Evolutionary conservation across 805 yeast species (phyloP).

Genomic region (Kazachstania africana): DNA sequence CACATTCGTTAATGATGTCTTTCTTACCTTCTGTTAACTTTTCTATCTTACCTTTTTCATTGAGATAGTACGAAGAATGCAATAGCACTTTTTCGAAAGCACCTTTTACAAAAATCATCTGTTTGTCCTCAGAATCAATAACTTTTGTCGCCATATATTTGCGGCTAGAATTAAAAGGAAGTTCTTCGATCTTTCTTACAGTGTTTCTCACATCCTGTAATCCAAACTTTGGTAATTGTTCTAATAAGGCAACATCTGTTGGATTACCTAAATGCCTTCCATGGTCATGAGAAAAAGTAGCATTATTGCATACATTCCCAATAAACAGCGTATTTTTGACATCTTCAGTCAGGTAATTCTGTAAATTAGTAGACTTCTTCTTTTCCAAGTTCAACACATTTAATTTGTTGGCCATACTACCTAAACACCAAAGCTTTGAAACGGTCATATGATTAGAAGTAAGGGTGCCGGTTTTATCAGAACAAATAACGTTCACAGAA

Average conservation of each 20-base stretch:
- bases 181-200: constrained; percentile 48
- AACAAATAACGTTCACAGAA: constrained; percentile 84
- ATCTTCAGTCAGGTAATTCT: constrained; percentile 41
- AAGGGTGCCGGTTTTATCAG: constrained; percentile 85
- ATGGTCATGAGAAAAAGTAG: constrained; percentile 55
- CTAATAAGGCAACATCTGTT: constrained; percentile 85
- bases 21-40: constrained; percentile 43
- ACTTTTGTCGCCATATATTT: constrained; percentile 81
- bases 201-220: constrained; percentile 59
- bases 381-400: constrained; percentile 35
- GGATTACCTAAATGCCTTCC: constrained; percentile 82
- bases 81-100: constrained; percentile 69
- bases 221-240: constrained; percentile 58
- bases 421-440: constrained; percentile 70
- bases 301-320: constrained; percentile 69
- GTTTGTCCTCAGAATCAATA: constrained; percentile 47
- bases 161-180: constrained; percentile 74
- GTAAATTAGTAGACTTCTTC: constrained; percentile 29
- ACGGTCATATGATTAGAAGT: constrained; percentile 91
- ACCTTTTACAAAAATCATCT: constrained; percentile 70
- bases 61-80: constrained; percentile 47
- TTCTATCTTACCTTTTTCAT: constrained; percentile 46
- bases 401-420: constrained; percentile 33
- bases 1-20: constrained; percentile 40
- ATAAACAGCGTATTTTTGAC: constrained; percentile 44